Evolutionary conservation across 805 yeast genomes (phyloP), one percentile per base, ranked within the genome.

Genomic region (Hanseniaspora lachancei): DNA sequence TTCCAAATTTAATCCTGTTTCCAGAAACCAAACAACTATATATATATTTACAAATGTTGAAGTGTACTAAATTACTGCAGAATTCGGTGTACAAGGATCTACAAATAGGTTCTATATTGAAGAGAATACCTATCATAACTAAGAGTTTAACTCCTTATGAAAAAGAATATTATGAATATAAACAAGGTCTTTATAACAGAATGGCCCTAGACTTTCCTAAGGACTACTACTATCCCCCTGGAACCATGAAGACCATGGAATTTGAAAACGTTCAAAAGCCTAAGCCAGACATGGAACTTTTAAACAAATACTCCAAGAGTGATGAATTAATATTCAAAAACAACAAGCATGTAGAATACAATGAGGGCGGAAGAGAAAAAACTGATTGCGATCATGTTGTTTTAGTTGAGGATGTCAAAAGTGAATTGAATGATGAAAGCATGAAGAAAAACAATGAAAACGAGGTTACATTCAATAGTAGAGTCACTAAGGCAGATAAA

Each of bases 191-290:
- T 55, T 89, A 89, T 74, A 82, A 82, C 65, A 78, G 97, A 63
- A 75, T 93, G 61, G 89, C 89, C 95, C 89, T 96, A 96, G 89
- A 97, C 0, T 93, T 93, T 69, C 97, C 98, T 5, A 81, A 84
- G 62, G 88, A 88, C 78, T 89, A 81, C 66, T 93, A 89, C 72
- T 93, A 82, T 73, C 86, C 84, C 65, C 82, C 79, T 63, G 97
- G 97, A 59, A 84, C 97, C 0, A 74, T 93, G 59, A 80, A 53
- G 23, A 53, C 56, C 16, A 29, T 53, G 21, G 56, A 53, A 39
- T 53, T 46, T 53, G 48, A 39, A 15, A 53, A 53, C 8, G 50
- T 53, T 20, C 56, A 53, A 32, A 38, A 95, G 3, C 96, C 88
- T 67, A 86, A 88, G 66, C 79, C 79, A 62, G 91, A 80, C 70